These are phyloP conservation scores for Vanrija sp. DNA, from an alignment of 1,284 basidiomycete genomes.

Conservation along the genomic window DNA sequence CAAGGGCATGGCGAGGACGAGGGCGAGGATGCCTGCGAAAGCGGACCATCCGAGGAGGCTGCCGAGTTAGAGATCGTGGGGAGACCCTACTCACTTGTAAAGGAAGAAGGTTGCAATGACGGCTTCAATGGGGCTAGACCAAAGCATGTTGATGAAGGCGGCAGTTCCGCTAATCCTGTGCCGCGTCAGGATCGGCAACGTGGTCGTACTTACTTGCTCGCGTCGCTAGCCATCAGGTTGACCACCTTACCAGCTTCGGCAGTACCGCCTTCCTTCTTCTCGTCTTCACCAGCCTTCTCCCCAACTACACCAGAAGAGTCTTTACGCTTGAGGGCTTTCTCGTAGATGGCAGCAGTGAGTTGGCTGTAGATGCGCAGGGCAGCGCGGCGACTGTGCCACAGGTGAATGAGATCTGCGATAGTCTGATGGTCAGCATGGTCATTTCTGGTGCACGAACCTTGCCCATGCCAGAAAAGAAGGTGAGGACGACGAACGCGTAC, in stretches of 20 bases:
- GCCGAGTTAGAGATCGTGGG: constrained; percentile 8
- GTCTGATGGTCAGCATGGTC: constrained; percentile 52
- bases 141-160: constrained; percentile 50
- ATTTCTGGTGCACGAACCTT: constrained; percentile 51
- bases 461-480: constrained; percentile 58
- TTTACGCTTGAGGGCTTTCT: constrained; percentile 79
- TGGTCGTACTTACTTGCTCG: constrained; percentile 13
- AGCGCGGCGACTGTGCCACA: constrained; percentile 73
- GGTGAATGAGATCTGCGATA: constrained; percentile 68
- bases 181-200: not conserved
- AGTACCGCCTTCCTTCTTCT: constrained; percentile 26
- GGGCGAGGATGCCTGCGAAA: constrained; percentile 77
- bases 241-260: constrained; percentile 54
- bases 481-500: constrained; percentile 67
- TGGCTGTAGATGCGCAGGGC: constrained; percentile 65
- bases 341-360: constrained; percentile 75
- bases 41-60: constrained; percentile 78
- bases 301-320: constrained; percentile 75
- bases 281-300: constrained; percentile 52
- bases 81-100: constrained; percentile 60
- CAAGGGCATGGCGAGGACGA: constrained; percentile 65
- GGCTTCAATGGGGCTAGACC: constrained; percentile 74
- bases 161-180: constrained; percentile 33
- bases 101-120: constrained; percentile 69
- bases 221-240: constrained; percentile 51